Percentiles rank a stretch among this genome's conserved stretches.
Conservation (phyloP, 2,329 filamentous ascomycete species). For the Graphilbum ipis-grandicollis region DNA sequence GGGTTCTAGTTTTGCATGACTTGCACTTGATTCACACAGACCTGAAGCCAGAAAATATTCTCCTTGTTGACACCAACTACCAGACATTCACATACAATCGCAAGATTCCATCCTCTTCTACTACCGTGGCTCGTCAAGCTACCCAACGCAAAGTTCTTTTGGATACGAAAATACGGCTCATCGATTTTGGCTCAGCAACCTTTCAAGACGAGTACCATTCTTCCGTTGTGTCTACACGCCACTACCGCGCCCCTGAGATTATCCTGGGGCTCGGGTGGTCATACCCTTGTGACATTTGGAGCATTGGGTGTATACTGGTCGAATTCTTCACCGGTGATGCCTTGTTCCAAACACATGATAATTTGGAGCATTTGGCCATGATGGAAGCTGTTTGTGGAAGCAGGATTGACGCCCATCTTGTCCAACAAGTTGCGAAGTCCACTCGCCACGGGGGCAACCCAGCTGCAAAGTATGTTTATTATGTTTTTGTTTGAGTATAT, state of each 20-base stretch:
- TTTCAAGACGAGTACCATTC: slow-evolving; percentile 61
- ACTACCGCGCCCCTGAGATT: slow-evolving; percentile 54
- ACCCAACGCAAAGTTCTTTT: slow-evolving; percentile 46
- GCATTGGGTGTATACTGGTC: slow-evolving; percentile 55
- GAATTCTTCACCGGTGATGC: slow-evolving; percentile 58
- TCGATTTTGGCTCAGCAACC: slow-evolving; percentile 55
- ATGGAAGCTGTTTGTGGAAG: slow-evolving; percentile 51
- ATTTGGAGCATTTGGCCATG: slow-evolving; percentile 58
- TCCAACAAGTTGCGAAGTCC: slow-evolving; percentile 39
- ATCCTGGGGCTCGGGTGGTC: slow-evolving; percentile 56
- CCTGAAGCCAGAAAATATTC: slow-evolving; percentile 53
- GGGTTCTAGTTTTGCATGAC: slow-evolving; percentile 68
- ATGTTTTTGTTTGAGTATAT: too few relatives aligned
- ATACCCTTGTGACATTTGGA: slow-evolving; percentile 57
- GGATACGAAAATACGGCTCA: slow-evolving; percentile 52
- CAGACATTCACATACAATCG: slow-evolving; percentile 57
- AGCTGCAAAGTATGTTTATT: slow-evolving; percentile 44
- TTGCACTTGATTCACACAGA: slow-evolving; percentile 92
- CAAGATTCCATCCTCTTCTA: slow-evolving; percentile 50
- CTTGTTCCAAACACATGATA: slow-evolving; percentile 56
- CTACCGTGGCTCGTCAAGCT: slow-evolving; percentile 40
- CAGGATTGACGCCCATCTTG: slow-evolving; percentile 40
- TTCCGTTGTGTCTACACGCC: slow-evolving; percentile 51
- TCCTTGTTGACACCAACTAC: slow-evolving; percentile 46
- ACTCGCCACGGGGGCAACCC: slow-evolving; percentile 39